Evolutionary conservation across 2,329 filamentous ascomycete genomes (phyloP).

Genomic region (Talaromyces sp.): DNA sequence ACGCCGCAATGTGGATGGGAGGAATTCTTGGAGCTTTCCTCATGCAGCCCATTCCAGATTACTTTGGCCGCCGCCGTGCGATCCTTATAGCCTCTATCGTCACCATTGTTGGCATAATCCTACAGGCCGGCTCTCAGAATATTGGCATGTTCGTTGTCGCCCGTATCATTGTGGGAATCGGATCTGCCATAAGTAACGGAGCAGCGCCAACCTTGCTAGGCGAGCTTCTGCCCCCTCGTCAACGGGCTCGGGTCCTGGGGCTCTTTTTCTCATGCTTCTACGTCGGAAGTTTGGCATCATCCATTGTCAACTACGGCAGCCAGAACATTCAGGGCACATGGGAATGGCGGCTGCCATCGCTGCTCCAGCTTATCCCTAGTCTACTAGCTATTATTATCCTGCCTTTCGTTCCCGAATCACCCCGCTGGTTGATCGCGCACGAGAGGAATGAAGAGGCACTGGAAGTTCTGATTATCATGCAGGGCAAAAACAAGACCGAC

Average conservation of each 20-base stretch:
- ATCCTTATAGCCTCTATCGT: neutral
- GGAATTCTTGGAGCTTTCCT: neutral
- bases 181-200: neutral
- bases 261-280: neutral
- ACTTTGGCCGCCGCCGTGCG: neutral
- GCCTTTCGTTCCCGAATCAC: constrained; percentile 60
- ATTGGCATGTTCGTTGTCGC: constrained; percentile 1
- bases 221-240: neutral
- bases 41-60: neutral
- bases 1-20: constrained; percentile 1
- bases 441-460: neutral
- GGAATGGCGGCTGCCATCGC: constrained; percentile 31
- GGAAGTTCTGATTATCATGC: neutral
- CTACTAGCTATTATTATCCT: constrained; percentile 11
- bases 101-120: neutral
- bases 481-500: neutral
- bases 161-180: neutral
- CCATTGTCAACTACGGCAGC: neutral
- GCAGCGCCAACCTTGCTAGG: neutral
- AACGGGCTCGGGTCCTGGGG: neutral
- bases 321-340: constrained; percentile 19
- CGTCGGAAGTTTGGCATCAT: neutral
- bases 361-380: constrained; percentile 18
- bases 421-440: constrained; percentile 60
- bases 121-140: constrained; percentile 4